Base-by-base conservation (phyloP, 2,329 filamentous ascomycete genomes). In the Hymenoscyphus scutula region DNA sequence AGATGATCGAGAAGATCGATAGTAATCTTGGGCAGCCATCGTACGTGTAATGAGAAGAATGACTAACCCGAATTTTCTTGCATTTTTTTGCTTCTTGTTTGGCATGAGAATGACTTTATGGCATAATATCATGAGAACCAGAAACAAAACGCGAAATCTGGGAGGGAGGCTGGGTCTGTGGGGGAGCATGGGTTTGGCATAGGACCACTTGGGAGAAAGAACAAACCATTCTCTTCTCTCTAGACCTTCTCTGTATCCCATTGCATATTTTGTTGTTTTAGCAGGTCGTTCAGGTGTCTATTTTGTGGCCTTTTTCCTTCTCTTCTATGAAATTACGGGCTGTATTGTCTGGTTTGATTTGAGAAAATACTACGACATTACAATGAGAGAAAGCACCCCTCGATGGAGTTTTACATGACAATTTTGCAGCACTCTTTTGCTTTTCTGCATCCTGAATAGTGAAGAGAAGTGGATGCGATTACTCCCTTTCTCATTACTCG, bases 271-370 rank as follows among this genome's bases (percentile, higher is more conserved):
- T 53, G 57, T 57, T 67, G 45, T 51, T 51, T 51, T 63, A 63
- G 65, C 58, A 67, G 60, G 62, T 63, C 41, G 65, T 64, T 59
- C n/a, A 62, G 60, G 65, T 67, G 64, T 64, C 59, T 51, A 51
- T 61, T 55, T 37, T 59, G 62, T 37, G 34, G 45, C 27, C 6
- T 29, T 29, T 29, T 29, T 29, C 27, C 6, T 29, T 6, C 6
- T 23, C 41, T 62, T 53, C 56, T 62, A 53, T 55, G 45, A 54
- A 15, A 29, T 29, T 29, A 29, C 27, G 3, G 27, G 27, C 27
- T 29, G 27, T 15, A 23, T 19, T 51, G 45, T 51, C 45, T 51
- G 45, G 23, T 51, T 51, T 51, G n/a, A 34, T 48, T 48, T 53
- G 25, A 32, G 25, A 45, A 29, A 62, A 62, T 53, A 58, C 60